Evolutionary conservation across 768 basidiomycete species (phyloP).

Genomic region (Mycena metata): DNA sequence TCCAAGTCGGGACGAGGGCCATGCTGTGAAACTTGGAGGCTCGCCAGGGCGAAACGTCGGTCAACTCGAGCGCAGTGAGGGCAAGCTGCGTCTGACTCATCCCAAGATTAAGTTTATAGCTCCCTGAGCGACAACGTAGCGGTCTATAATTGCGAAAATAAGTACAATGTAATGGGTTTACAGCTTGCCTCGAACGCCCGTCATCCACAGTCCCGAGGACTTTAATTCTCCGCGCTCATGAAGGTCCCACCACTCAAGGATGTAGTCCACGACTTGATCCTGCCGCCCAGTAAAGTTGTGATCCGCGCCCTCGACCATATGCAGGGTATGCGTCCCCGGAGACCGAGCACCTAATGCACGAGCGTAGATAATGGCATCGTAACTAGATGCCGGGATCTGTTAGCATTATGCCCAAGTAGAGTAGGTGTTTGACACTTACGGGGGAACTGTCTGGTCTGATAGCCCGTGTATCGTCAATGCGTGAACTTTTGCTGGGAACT

Average conservation of each 20-base stretch:
- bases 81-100: constrained; percentile 7
- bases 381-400: constrained; percentile 54
- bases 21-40: background rate
- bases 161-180: constrained; percentile 44
- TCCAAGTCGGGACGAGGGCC: constrained; percentile 10
- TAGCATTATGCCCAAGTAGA: constrained; percentile 12
- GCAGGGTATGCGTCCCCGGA: constrained; percentile 79
- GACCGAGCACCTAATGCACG: constrained; percentile 66
- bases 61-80: background rate
- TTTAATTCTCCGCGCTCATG: constrained; percentile 60
- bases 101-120: constrained; percentile 33
- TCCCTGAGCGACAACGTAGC: constrained; percentile 27
- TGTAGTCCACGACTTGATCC: constrained; percentile 75
- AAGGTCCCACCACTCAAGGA: constrained; percentile 77
- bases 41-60: constrained; percentile 6
- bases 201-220: constrained; percentile 73
- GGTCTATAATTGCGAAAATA: constrained; percentile 22
- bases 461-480: constrained; percentile 88
- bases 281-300: constrained; percentile 82
- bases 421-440: constrained; percentile 59
- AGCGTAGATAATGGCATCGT: constrained; percentile 80
- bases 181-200: constrained; percentile 65
- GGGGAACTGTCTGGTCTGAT: constrained; percentile 74
- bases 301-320: constrained; percentile 80
- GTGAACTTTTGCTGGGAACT: constrained; percentile 72